phyloP scores from a whole-genome alignment of 768 basidiomycete species.

The Termitomyces sp. region DNA sequence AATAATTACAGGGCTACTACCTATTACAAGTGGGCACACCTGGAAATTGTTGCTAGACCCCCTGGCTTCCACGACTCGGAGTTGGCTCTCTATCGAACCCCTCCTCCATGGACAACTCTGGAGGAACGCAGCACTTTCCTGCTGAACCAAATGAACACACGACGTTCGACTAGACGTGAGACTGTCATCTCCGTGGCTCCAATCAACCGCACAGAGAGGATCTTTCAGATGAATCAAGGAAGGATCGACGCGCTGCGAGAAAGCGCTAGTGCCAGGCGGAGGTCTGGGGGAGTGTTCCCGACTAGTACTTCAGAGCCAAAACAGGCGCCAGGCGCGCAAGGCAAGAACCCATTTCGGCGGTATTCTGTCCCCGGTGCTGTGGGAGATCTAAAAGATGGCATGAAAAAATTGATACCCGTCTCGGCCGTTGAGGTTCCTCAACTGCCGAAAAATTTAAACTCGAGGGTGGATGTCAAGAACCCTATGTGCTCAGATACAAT shows the following conservation, averaged over 20 bases:
- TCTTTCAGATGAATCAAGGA: slow-evolving; percentile 9
- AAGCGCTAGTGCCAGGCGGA: slow-evolving; percentile 8
- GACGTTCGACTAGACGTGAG: background rate
- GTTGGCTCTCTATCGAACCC: slow-evolving; percentile 32
- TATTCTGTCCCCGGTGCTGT: slow-evolving; percentile 3
- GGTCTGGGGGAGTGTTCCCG: background rate
- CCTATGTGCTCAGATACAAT: background rate
- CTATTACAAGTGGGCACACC: slow-evolving; percentile 11
- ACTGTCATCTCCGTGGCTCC: background rate
- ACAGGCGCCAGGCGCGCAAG: background rate
- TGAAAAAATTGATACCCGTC: slow-evolving; percentile 20
- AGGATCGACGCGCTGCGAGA: slow-evolving; percentile 10
- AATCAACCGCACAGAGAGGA: slow-evolving; percentile 9
- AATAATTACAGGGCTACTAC: slow-evolving; percentile 10
- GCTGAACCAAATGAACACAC: background rate
- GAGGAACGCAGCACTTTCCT: slow-evolving; percentile 9
- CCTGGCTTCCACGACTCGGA: slow-evolving; percentile 13
- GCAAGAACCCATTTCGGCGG: slow-evolving; percentile 17
- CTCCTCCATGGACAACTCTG: slow-evolving; percentile 30
- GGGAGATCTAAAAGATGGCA: background rate
- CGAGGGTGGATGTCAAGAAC: background rate
- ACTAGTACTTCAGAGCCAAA: background rate
- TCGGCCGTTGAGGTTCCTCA: slow-evolving; percentile 22
- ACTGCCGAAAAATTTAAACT: slow-evolving; percentile 13
- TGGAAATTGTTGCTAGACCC: background rate